Base-by-base conservation (phyloP, 2,329 filamentous ascomycete species). In the Fusarium chaquense region DNA sequence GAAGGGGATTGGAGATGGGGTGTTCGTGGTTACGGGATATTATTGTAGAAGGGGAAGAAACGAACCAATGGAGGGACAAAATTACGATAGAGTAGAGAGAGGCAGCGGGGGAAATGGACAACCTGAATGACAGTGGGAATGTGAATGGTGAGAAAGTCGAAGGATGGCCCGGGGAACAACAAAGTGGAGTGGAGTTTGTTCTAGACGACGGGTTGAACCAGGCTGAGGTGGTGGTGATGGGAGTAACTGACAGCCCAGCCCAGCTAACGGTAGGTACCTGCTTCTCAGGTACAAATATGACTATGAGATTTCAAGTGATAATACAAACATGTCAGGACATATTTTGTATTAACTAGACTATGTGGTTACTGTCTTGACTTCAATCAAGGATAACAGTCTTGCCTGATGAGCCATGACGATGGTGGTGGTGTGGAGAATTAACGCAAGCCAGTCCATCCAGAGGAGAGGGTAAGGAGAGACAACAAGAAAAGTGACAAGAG, bases 181-280 rank as follows among this genome's bases (percentile, higher is more conserved):
- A 70, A 43, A 66, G 53, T 68, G 52, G 58, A 69, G 69, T 67
- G 67, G 67, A 70, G 62, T 68, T 70, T 52, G 63, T 69, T 71
- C 62, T 53, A 66, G 65, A 52, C 49, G 49, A 40, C 36, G n/a
- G 49, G 67, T 62, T 72, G 41, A 51, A 67, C 61, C 52, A 69
- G 50, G 41, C 49, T 67, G 69, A 69, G 52, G 55, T 66, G 40
- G 62, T 61, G 58, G 59, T 67, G 59, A 55, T 64, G 54, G 54
- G 52, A 56, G 32, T 56, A n/a, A 58, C 53, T 65, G 68, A 56
- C 67, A 71, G 58, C 61, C 47, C 26, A 46, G 30, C 20, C 43
- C 38, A 62, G 59, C 30, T 45, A 47, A 45, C 49, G 45, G 45
- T 58, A 58, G n/a, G 49, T 52, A 52, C 49, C 47, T 36, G 33